phyloP scores from a whole-genome alignment of 1,284 basidiomycete genomes.

The Xerocomus amazonicus region DNA sequence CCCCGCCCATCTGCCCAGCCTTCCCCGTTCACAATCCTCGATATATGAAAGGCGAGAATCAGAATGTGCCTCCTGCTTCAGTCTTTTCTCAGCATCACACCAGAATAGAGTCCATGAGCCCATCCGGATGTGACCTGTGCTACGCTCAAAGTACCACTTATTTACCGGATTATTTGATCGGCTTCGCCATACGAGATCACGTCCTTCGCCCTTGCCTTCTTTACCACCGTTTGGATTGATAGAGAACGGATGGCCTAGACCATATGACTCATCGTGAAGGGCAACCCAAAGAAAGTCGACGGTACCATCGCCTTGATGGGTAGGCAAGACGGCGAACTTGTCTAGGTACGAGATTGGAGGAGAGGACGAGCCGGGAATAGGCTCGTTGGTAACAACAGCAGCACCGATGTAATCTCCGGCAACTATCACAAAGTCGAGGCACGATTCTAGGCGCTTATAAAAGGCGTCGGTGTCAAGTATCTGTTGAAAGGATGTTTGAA shows the following conservation, averaged over 20 bases:
- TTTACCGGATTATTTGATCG: slow-evolving; percentile 94
- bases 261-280: slow-evolving; percentile 97
- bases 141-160: slow-evolving; percentile 99
- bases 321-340: slow-evolving; percentile 97
- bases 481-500: slow-evolving; percentile 85
- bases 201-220: slow-evolving; percentile 84
- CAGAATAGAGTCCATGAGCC: slow-evolving; percentile 93
- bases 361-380: slow-evolving; percentile 33
- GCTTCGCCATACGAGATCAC: slow-evolving; percentile 94
- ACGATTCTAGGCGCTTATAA: slow-evolving; percentile 71
- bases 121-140: slow-evolving; percentile 84
- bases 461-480: slow-evolving; percentile 74
- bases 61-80: slow-evolving; percentile 61
- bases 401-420: slow-evolving; percentile 96
- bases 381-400: slow-evolving; percentile 91
- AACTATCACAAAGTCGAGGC: slow-evolving; percentile 91
- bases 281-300: slow-evolving; percentile 99
- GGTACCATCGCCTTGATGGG: slow-evolving; percentile 95
- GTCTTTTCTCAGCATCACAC: slow-evolving; percentile 92
- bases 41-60: slow-evolving; percentile 67
- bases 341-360: slow-evolving; percentile 87
- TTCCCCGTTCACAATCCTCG: slow-evolving; percentile 78
- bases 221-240: slow-evolving; percentile 94
- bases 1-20: slow-evolving; percentile 72
- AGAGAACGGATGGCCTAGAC: slow-evolving; percentile 89